These are phyloP conservation scores for Sinapis alba DNA, from an alignment of 441 rosid species.

Conservation along the genomic window DNA sequence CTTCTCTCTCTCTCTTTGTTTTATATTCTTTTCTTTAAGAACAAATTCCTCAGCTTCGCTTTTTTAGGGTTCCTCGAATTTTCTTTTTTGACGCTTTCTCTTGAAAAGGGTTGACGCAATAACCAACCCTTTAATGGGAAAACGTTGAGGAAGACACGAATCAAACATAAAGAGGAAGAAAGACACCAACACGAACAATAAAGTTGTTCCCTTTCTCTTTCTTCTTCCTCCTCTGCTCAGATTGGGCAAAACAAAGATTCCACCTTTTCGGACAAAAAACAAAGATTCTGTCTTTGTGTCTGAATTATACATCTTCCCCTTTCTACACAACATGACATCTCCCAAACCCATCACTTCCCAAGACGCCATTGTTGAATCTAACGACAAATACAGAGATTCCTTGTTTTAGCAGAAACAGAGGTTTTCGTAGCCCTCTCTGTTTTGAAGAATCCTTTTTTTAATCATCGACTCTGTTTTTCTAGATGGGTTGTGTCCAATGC, in stretches of 20 bases:
- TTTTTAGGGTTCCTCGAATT: constrained; percentile 39
- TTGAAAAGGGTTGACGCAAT: constrained; percentile 35
- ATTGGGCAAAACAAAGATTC: not conserved
- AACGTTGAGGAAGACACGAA: constrained; percentile 33
- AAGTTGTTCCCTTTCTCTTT: constrained; percentile 3
- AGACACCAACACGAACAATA: not conserved
- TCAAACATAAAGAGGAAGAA: not conserved
- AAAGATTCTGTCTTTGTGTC: constrained; percentile 34
- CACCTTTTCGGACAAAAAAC: not conserved
- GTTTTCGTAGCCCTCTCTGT: too few species aligned
- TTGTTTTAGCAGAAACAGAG: constrained; percentile 9
- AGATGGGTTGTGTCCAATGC: constrained; percentile 90
- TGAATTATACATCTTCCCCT: constrained; percentile 4
- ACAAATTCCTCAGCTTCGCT: constrained; percentile 32
- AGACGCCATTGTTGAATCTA: constrained; percentile 38
- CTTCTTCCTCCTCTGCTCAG: constrained; percentile 1
- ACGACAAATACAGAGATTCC: constrained; percentile 17
- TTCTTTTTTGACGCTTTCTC: constrained; percentile 38
- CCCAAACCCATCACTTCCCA: constrained; percentile 24
- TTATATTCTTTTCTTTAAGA: not conserved
- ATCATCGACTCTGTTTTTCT: not conserved
- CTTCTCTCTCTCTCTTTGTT: constrained; percentile 19
- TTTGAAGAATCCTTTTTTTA: not conserved
- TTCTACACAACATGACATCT: constrained; percentile 29
- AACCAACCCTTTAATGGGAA: constrained; percentile 31